Base-by-base conservation (phyloP, 768 basidiomycete species). In the Pleurotus citrinopileatus region DNA sequence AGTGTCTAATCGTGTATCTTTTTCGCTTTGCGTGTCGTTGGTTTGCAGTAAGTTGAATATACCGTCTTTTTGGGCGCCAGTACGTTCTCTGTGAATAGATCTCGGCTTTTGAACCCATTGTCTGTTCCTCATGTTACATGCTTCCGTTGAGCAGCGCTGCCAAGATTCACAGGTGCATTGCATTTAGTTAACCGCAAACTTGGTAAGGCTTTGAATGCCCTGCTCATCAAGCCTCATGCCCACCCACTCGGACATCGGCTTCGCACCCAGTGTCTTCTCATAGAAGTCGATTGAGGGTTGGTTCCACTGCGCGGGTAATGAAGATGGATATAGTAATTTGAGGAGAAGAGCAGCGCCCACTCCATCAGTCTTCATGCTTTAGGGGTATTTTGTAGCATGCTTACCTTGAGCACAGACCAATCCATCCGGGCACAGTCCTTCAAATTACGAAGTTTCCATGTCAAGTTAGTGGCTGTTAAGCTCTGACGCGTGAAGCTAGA, bases 221-320 rank as follows among this genome's bases (percentile, higher is more conserved):
- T 76, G 74, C 63, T 81, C 86, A 51, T 85, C 84, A 37, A 92
- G 74, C 69, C 90, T 77, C 90, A 91, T 91, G 65, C 87, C 86
- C 71, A 90, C 74, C 95, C 95, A 98, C 63, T 92, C 95, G 46
- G 78, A 73, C 84, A 89, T 90, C 32, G 79, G 70, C 55, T 73
- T 83, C 36, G 94, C 94, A n/a, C 80, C 81, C 48, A 98, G 77
- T 48, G 74, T 73, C 67, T 94, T 84, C 71, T 92, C 89, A 70
- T 97, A 97, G 68, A 96, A 97, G 55, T 86, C 86, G 61, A 96
- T 94, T 38, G 90, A 89, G 7, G 91, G 91, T 65, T 85, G 74
- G 72, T 98, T 98, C 95, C 95, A 98, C 89, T 96, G 62, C 26
- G 29, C 17, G n/a, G n/a, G 26, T 42, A 23, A 47, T 42, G 44